Conservation (phyloP, 148 eudicot genomes). For the Rhododendron mucronatum region DNA sequence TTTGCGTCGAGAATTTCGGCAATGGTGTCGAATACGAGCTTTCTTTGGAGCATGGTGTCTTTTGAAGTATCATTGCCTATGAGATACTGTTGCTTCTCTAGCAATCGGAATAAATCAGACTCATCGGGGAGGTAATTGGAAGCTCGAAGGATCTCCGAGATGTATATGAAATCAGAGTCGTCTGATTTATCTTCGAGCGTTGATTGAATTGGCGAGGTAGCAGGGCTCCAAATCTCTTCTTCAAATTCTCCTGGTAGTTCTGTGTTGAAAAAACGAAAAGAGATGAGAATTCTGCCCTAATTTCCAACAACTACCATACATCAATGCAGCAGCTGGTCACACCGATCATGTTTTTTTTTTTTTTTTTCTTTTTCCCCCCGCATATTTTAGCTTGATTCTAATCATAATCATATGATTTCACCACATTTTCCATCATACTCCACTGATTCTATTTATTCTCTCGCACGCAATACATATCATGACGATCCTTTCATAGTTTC, state of each 20-base stretch:
- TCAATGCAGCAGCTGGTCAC: neutral
- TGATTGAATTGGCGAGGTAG: constrained; percentile 30
- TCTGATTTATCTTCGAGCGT: constrained; percentile 35
- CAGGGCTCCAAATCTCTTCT: constrained; percentile 72
- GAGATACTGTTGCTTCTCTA: constrained; percentile 67
- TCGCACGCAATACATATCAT: no score
- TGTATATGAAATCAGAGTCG: constrained; percentile 54
- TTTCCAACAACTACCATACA: neutral
- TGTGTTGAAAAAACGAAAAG: constrained; percentile 28
- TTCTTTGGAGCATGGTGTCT: constrained; percentile 51
- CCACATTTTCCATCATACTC: no score
- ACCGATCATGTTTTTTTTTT: no score
- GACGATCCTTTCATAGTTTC: no score
- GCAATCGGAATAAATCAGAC: constrained; percentile 40
- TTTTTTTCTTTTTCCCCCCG: no score
- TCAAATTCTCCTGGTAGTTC: constrained; percentile 48
- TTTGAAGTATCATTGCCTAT: constrained; percentile 52
- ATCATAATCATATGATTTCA: neutral
- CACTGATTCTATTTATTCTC: no score
- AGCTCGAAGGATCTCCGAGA: constrained; percentile 67
- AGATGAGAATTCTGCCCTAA: neutral
- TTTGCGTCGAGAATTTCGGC: constrained; percentile 57
- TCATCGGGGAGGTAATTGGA: constrained; percentile 56
- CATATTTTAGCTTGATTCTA: neutral
- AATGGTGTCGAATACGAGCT: constrained; percentile 40